phyloP scores from a whole-genome alignment of 305 asterid genomes.

The Ajuga reptans region DNA sequence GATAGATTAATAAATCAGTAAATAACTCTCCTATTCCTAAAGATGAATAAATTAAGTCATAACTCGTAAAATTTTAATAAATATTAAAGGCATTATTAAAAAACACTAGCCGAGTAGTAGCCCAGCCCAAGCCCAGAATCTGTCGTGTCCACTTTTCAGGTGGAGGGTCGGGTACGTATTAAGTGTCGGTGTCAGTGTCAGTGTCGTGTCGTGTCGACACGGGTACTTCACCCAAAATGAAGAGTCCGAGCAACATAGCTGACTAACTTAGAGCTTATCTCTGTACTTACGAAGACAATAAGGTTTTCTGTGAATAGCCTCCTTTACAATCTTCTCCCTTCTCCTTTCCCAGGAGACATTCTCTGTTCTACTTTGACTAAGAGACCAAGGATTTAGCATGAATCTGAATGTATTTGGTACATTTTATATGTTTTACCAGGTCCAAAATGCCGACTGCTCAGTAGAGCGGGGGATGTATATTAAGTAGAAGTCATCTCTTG shows the following conservation, averaged over 20 bases:
- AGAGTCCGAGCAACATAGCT: background rate
- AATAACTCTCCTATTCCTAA: no score
- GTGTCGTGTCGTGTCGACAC: no score
- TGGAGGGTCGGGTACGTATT: no score
- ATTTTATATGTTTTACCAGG: background rate
- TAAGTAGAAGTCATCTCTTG: background rate
- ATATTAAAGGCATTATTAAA: no score
- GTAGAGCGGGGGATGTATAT: slow-evolving; percentile 1
- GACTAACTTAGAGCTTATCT: background rate
- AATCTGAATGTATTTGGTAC: background rate
- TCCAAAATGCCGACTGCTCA: background rate
- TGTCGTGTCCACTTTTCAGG: no score
- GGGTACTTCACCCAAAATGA: no score
- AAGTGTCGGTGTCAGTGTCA: no score
- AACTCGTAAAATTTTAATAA: no score
- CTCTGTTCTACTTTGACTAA: background rate
- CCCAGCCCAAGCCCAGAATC: no score
- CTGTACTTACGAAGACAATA: background rate
- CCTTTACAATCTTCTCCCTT: background rate
- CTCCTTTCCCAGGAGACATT: background rate
- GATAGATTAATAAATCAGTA: no score
- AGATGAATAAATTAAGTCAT: no score
- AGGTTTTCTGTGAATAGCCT: background rate
- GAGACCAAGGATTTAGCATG: background rate
- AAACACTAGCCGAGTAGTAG: no score